Base-by-base conservation (phyloP, 306 rosid genomes). In the Pyrus betulifolia region DNA sequence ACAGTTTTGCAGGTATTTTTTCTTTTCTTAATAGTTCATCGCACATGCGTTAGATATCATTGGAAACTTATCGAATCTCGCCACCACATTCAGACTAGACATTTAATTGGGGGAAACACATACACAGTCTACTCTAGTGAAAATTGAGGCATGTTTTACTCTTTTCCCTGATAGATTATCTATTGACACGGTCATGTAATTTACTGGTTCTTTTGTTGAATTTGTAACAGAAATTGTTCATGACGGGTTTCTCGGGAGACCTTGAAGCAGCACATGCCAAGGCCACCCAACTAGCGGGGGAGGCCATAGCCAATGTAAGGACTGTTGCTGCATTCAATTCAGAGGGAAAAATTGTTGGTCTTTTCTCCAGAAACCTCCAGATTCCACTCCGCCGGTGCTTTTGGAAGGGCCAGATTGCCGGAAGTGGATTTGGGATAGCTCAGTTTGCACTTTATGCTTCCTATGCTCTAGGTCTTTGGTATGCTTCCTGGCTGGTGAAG, bases 231-330 rank as follows among this genome's bases (percentile, higher is more conserved):
- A 92, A 96, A 92, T 92, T 96, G 99, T 96, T 92, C 84, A 88
- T 92, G 98, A 92, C 87, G 38, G 98, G 99, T 74, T 96, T 96
- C 88, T 96, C 97, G 35, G 98, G 99, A 81, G 99, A 96, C 87
- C 83, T 91, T 73, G 97, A 96, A 84, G 97, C 85, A 68, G 86
- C 97, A 69, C 98, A 96, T 89, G 89, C 90, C 73, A 92, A 92
- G 88, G 96, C 96, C 78, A 95, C 97, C 71, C 99, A 95, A 82
- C 83, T 95, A 22, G 99, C 97, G 4, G 99, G 99, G 42, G 97
- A 95, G 83, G 99, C 99, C 75, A 95, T 95, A 80, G 91, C 99
- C 80, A 91, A 93, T 71, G 97, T 90, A 67, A 87, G 97, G 80
- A 93, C 98, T 8, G 98, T 91, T 79, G 91, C 98, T 21, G 97